phyloP scores from a whole-genome alignment of 1,139 yeast species.

The Suhomyces panamericanus region DNA sequence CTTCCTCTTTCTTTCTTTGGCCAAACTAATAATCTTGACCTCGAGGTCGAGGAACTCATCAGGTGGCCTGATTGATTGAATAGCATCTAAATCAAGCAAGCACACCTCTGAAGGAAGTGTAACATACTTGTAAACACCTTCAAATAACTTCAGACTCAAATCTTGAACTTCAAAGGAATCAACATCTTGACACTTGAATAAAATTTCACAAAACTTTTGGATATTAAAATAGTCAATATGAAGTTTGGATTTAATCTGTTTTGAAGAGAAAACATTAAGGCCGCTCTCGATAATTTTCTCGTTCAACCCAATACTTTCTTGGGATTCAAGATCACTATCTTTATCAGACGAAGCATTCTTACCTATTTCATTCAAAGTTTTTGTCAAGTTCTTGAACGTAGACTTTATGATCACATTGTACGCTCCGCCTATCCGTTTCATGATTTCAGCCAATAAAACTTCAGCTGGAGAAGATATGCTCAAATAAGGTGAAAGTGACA shows the following conservation, averaged over 20 bases:
- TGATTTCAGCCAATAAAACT: conserved; percentile 63
- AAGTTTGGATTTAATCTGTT: conserved; percentile 54
- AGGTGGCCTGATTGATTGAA: conserved; percentile 63
- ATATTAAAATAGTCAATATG: conserved; percentile 59
- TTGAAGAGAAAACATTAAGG: conserved; percentile 54
- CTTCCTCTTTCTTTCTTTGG: conserved; percentile 58
- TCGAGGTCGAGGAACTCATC: conserved; percentile 58
- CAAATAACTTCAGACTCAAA: conserved; percentile 52
- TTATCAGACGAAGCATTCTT: background rate
- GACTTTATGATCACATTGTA: conserved; percentile 51
- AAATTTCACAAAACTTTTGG: conserved; percentile 44
- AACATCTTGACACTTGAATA: conserved; percentile 57
- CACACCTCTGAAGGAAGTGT: conserved; percentile 64
- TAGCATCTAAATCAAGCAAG: conserved; percentile 45
- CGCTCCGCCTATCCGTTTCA: conserved; percentile 74
- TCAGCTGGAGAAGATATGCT: conserved; percentile 74
- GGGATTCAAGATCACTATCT: background rate
- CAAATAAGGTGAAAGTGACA: conserved; percentile 71
- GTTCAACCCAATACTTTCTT: background rate
- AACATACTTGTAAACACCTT: conserved; percentile 46
- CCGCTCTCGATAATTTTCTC: conserved; percentile 67
- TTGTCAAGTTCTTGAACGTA: conserved; percentile 50
- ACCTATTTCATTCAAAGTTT: conserved; percentile 47
- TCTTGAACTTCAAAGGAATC: conserved; percentile 58
- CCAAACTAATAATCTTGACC: conserved; percentile 53